These are phyloP conservation scores for Triticum timopheevii DNA, from an alignment of 176 grass and related monocot species.

Conservation along the genomic window DNA sequence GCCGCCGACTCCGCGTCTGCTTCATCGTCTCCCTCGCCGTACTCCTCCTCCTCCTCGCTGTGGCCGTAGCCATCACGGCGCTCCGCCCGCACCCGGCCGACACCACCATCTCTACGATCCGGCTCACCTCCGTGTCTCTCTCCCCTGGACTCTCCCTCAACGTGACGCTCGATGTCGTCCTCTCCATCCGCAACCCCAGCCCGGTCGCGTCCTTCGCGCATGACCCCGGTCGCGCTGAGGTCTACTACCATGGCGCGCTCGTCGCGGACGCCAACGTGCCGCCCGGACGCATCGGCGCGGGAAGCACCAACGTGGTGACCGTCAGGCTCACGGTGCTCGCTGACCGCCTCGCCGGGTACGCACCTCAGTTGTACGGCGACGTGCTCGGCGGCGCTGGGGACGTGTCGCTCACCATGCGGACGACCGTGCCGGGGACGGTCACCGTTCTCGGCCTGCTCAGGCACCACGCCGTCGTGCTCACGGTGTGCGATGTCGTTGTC, in stretches of 20 bases:
- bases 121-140: slow-evolving; percentile 19
- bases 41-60: background rate
- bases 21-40: background rate
- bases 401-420: slow-evolving; percentile 16
- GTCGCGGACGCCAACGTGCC: background rate
- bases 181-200: slow-evolving; percentile 29
- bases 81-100: background rate
- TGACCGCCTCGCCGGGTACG: background rate
- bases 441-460: slow-evolving; percentile 13
- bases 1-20: background rate
- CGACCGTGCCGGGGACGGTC: slow-evolving; percentile 6
- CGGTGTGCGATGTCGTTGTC: background rate
- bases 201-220: slow-evolving; percentile 25
- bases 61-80: background rate
- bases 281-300: background rate
- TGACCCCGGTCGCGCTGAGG: background rate
- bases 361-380: slow-evolving; percentile 19
- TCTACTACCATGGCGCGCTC: background rate
- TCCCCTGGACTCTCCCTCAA: slow-evolving; percentile 10
- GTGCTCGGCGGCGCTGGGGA: background rate
- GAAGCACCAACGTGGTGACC: background rate
- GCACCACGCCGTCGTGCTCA: slow-evolving; percentile 1
- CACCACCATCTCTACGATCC: background rate
- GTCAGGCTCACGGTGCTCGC: slow-evolving; percentile 24
- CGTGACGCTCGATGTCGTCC: slow-evolving; percentile 20